Evolutionary conservation across 139 green algal species (phyloP), one percentile per base, ranked within the genome.

Genomic region (Chlamydomonas eustigma): DNA sequence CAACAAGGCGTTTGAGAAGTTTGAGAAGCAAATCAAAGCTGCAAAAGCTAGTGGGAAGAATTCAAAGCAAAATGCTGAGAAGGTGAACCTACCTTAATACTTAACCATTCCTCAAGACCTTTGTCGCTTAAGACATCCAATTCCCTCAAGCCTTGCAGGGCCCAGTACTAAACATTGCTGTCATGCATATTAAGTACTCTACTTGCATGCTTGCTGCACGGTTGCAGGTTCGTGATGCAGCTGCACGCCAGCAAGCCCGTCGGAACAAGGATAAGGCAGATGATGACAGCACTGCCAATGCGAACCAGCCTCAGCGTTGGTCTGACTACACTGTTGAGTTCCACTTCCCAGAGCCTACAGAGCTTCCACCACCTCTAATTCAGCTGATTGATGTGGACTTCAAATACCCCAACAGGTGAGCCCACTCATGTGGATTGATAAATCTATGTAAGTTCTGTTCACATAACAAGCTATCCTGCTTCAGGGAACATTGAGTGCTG

Each of bases 321-420:
- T 44, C 18, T 18, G 65, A 72, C 5, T 39, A 39, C 65, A 44
- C 32, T n/a, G 65, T 72, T 31, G 71, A 93, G 51, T 99, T 99
- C 86, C 83, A 96, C 78, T 99, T 99, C 87, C 96, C 96, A 0
- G 88, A 94, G 81, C 95, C 95, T 12, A 97, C 92, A 0, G 94
- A 97, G 82, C 88, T 98, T 37, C 86, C 91, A 25, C 91, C 95
- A 33, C 91, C 95, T 25, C 87, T 99, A 51, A 91, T 93, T 52
- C 87, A 96, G 87, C 81, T 93, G 36, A 93, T 94, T 38, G 95
- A 99, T 72, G 94, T 89, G 35, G 80, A 88, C 85, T 99, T 99
- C 89, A 90, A 94, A 80, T 99, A 99, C 86, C 96, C 96, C 1
- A 88, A 87, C n/a, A 77, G 84, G 82, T 89, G 50, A 3, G 81